A percentile compares a stretch with the other conserved stretches of the same genome.
phyloP scores from a whole-genome alignment of 768 basidiomycete genomes.

The Termitomyces eurrhizus region DNA sequence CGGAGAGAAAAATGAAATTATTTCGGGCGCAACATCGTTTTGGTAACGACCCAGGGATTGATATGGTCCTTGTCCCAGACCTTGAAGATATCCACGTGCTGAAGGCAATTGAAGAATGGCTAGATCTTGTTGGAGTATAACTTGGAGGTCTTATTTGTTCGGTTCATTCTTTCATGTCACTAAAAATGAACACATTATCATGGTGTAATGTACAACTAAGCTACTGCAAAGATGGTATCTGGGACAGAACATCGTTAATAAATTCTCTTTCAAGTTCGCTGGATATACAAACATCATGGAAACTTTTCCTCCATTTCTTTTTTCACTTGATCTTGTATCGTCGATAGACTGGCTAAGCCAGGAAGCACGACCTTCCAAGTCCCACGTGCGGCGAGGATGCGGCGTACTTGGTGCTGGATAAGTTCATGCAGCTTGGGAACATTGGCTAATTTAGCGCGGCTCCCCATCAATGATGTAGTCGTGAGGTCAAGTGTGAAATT shows the following conservation, averaged over 20 bases:
- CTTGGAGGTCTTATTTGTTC: neutral
- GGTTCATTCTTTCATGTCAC: neutral
- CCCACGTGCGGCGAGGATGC: conserved; percentile 52
- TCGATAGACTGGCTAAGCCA: conserved; percentile 43
- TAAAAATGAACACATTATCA: neutral
- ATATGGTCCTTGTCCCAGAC: conserved; percentile 29
- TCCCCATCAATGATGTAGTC: conserved; percentile 91
- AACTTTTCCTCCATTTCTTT: conserved; percentile 26
- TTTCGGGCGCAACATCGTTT: conserved; percentile 38
- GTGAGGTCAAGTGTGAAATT: conserved; percentile 85
- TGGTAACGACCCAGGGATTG: conserved; percentile 34
- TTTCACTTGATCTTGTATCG: conserved; percentile 32
- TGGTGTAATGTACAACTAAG: conserved; percentile 8
- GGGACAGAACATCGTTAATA: neutral
- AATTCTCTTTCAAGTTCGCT: neutral
- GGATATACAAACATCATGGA: conserved; percentile 13
- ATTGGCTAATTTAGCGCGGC: conserved; percentile 95
- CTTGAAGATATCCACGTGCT: conserved; percentile 35
- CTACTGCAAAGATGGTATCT: neutral
- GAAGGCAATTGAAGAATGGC: conserved; percentile 45
- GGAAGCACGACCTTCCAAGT: conserved; percentile 70
- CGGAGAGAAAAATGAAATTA: conserved; percentile 26
- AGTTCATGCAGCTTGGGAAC: conserved; percentile 97
- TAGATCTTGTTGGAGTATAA: conserved; percentile 52
- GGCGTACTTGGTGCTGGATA: conserved; percentile 79